Conservation (phyloP, 176 grass and related monocot genomes). For the Stipa capillata region DNA sequence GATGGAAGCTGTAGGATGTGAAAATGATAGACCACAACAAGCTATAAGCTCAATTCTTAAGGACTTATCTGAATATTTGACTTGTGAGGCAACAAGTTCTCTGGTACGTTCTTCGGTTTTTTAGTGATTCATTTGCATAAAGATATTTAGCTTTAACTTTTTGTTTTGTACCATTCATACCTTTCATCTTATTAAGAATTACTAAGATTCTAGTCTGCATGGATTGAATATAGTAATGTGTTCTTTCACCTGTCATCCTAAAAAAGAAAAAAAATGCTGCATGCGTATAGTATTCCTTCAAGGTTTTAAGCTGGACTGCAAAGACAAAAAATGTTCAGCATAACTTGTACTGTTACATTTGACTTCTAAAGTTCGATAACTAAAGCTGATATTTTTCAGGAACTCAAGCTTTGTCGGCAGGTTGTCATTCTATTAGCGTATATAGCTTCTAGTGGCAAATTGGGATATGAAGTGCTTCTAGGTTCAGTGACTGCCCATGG, state of each 20-base stretch:
- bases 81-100: conserved; percentile 37
- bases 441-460: conserved; percentile 75
- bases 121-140: conserved; percentile 16
- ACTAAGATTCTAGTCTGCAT: neutral
- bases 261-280: neutral
- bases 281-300: neutral
- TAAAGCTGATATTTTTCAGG: conserved; percentile 44
- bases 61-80: conserved; percentile 69
- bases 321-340: neutral
- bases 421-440: conserved; percentile 72
- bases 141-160: neutral
- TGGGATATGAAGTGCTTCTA: conserved; percentile 70
- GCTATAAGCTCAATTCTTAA: conserved; percentile 53
- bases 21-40: conserved; percentile 35
- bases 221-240: neutral
- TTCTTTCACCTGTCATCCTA: neutral
- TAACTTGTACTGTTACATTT: neutral
- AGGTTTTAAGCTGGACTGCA: neutral
- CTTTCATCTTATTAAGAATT: neutral
- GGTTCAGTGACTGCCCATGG: conserved; percentile 28
- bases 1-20: conserved; percentile 21
- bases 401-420: conserved; percentile 65
- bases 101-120: conserved; percentile 35
- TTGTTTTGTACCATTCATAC: neutral
- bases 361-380: neutral